These are phyloP conservation scores for Dentipellis sp. DNA, from an alignment of 768 basidiomycete species.

Conservation along the genomic window DNA sequence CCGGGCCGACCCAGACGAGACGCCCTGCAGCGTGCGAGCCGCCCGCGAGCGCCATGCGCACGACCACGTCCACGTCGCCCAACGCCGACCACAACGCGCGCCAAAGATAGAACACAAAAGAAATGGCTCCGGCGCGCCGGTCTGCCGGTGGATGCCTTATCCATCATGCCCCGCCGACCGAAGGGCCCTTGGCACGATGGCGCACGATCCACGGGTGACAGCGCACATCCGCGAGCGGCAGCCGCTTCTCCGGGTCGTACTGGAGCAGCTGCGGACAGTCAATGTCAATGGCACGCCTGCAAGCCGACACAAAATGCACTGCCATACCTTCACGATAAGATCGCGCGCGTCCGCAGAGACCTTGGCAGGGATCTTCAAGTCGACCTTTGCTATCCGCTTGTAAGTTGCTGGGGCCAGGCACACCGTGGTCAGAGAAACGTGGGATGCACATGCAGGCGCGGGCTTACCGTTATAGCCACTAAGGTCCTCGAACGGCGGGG, in stretches of 20 bases:
- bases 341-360: conserved; percentile 36
- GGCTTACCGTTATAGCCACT: conserved; percentile 62
- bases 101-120: background rate
- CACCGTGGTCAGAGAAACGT: conserved; percentile 8
- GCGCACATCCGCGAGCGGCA: conserved; percentile 34
- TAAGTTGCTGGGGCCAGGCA: conserved; percentile 62
- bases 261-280: conserved; percentile 57
- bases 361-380: conserved; percentile 41
- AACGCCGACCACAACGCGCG: background rate
- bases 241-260: conserved; percentile 32
- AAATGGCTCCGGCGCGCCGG: background rate
- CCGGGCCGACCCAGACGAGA: background rate
- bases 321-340: conserved; percentile 32
- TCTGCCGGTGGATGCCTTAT: background rate
- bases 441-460: conserved; percentile 2
- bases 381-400: conserved; percentile 80
- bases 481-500: conserved; percentile 81
- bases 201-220: conserved; percentile 34
- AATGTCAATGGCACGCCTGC: conserved; percentile 6
- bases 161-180: background rate
- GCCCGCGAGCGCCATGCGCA: background rate
- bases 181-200: conserved; percentile 13
- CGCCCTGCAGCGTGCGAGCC: background rate
- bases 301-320: background rate
- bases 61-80: background rate